Evolutionary conservation across 306 rosid species (phyloP), one percentile per base, ranked within the genome.

Genomic region (Malus sieversii): DNA sequence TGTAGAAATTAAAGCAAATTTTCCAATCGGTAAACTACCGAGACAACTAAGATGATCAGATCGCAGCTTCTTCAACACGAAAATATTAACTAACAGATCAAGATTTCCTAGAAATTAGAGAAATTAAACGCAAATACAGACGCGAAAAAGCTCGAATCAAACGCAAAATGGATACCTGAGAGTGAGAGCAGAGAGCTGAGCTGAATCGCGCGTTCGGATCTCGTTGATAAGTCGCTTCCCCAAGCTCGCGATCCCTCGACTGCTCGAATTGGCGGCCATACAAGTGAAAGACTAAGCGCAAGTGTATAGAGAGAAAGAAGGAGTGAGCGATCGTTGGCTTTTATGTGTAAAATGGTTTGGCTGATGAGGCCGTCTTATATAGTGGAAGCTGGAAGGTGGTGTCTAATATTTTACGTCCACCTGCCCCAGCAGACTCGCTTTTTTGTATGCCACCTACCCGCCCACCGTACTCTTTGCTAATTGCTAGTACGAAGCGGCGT

Each of bases 181-280:
- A 58, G 88, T 27, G 65, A 77, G 77, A 58, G 83, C 64, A 66
- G 92, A 51, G 18, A 22, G 67, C 61, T 29, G 82, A 80, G 85
- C 20, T 15, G 83, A 51, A 40, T 59, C 76, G 23, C 86, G 71
- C n/a, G 79, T 84, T 88, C 89, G 82, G 92, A 91, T 91, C 94
- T 87, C 90, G 81, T 78, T 70, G 35, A 80, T 76, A 79, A 87
- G 58, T 53, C 90, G 86, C 86, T 93, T 93, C 74, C 97, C 91
- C 66, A 93, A 81, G 86, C 57, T 73, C 66, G 85, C 88, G 85
- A 93, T 87, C 84, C 83, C 83, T 90, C 96, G 88, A 84, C 90
- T 79, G 51, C 85, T 86, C 78, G 92, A 87, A 87, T 91, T 93
- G 90, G 97, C 92, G 88, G 98, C 98, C 98, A 93, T 93, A 87